Conservation (phyloP, 306 rosid genomes). For the Phaseolus lunatus region DNA sequence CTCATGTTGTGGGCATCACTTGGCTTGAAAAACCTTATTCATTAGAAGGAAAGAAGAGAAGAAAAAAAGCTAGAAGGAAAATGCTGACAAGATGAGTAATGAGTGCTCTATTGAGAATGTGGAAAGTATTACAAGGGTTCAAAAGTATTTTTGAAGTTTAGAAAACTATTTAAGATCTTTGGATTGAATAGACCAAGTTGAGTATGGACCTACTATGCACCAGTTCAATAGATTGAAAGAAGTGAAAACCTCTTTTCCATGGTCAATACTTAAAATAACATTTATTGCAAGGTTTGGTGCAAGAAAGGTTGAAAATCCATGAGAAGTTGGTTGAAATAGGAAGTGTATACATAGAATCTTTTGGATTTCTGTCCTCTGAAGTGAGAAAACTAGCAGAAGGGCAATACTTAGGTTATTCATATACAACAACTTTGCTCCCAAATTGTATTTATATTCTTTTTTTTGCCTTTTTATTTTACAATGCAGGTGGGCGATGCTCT, state of each 20-base stretch:
- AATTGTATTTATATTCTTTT: conserved; percentile 25
- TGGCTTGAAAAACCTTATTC: not conserved
- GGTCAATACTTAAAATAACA: not conserved
- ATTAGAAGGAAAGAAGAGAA: not conserved
- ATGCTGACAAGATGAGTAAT: not conserved
- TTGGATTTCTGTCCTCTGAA: not conserved
- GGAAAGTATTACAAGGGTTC: not conserved
- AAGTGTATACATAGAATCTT: not conserved
- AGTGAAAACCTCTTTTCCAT: not conserved
- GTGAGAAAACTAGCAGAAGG: not conserved
- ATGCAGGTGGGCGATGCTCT: conserved; percentile 76
- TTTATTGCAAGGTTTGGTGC: not conserved
- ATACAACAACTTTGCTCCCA: conserved; percentile 11
- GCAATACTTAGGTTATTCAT: not conserved
- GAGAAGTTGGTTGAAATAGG: not conserved
- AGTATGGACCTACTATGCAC: not conserved
- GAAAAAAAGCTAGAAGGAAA: not conserved
- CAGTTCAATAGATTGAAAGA: not conserved
- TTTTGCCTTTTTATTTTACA: conserved; percentile 21
- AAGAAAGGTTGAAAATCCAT: not conserved
- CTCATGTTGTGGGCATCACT: conserved; percentile 3
- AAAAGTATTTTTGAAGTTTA: not conserved
- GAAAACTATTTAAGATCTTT: not conserved
- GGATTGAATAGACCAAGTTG: not conserved
- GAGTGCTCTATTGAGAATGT: not conserved